Evolutionary conservation across 345 rosid species (phyloP).

Genomic region (Aurinia saxatilis): DNA sequence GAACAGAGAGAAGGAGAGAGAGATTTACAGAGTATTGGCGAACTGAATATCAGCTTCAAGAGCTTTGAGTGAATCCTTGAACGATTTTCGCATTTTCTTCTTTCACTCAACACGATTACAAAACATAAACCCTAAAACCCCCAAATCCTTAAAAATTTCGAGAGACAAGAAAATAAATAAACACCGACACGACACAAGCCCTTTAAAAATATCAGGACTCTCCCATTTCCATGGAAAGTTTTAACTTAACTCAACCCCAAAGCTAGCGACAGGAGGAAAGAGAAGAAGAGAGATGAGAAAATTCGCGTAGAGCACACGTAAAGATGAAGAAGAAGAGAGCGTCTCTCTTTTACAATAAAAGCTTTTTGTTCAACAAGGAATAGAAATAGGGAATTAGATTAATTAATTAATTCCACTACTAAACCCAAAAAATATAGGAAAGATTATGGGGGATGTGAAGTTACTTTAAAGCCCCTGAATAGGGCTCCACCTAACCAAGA

Average conservation of each 20-base stretch:
- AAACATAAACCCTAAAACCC: constrained; percentile 26
- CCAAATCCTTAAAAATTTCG: neutral
- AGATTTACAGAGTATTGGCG: constrained; percentile 82
- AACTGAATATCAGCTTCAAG: constrained; percentile 98
- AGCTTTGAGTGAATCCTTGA: constrained; percentile 92
- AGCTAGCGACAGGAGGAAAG: constrained; percentile 11
- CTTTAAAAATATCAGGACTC: constrained; percentile 4
- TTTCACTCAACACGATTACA: constrained; percentile 6
- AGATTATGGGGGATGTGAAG: neutral
- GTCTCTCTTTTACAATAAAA: neutral
- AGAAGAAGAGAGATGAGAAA: constrained; percentile 14
- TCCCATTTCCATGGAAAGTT: constrained; percentile 18
- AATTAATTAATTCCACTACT: too few species aligned
- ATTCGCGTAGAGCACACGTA: constrained; percentile 83
- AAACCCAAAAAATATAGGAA: neutral
- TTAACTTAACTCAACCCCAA: neutral
- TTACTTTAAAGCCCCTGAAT: constrained; percentile 23
- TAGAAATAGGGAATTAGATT: too few species aligned
- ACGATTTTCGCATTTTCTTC: constrained; percentile 69
- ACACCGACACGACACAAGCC: constrained; percentile 2
- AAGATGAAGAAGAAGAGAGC: constrained; percentile 23
- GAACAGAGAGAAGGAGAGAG: neutral
- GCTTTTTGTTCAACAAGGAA: constrained; percentile 21
- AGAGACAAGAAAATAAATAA: neutral
- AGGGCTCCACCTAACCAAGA: constrained; percentile 17